A percentile compares a stretch with the other conserved stretches of the same genome.
These are phyloP conservation scores for Solanum chmielewskii DNA, from an alignment of 257 asterid genomes.

Conservation along the genomic window DNA sequence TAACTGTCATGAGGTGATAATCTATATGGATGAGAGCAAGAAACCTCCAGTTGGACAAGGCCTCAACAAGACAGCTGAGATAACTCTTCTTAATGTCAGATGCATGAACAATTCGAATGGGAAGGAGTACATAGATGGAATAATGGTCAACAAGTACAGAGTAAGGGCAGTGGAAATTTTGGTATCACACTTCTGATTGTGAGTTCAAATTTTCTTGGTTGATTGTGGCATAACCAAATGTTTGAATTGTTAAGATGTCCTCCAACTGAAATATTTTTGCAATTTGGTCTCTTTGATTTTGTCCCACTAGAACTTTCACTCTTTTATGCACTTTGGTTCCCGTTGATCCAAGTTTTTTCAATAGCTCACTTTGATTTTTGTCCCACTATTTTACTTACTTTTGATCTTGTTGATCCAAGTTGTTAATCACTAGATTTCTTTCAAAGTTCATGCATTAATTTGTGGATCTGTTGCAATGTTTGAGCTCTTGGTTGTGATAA, in stretches of 20 bases:
- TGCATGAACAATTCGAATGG: conserved; percentile 57
- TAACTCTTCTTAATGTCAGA: conserved; percentile 64
- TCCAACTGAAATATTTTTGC: not conserved
- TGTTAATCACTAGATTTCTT: not conserved
- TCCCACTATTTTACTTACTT: too few relatives aligned
- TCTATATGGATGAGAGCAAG: conserved; percentile 62
- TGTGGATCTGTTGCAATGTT: not conserved
- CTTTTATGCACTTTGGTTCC: not conserved
- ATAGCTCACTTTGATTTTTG: too few relatives aligned
- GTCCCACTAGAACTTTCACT: not conserved
- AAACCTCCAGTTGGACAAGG: conserved; percentile 79
- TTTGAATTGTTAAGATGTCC: not conserved
- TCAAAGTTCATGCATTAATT: not conserved
- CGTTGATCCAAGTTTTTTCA: not conserved
- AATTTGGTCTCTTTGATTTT: not conserved
- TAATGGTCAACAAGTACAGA: conserved; percentile 45
- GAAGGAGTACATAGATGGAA: conserved; percentile 44
- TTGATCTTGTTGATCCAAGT: not conserved
- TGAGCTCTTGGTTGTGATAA: too few relatives aligned
- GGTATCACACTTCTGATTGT: conserved; percentile 44
- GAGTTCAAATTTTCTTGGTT: not conserved
- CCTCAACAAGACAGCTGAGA: conserved; percentile 75
- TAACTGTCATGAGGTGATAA: conserved; percentile 47
- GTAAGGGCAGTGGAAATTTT: conserved; percentile 77
- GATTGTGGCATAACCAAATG: not conserved